Conservation (phyloP, 192 early-diverging fungal species). For the Diversispora eburnea region DNA sequence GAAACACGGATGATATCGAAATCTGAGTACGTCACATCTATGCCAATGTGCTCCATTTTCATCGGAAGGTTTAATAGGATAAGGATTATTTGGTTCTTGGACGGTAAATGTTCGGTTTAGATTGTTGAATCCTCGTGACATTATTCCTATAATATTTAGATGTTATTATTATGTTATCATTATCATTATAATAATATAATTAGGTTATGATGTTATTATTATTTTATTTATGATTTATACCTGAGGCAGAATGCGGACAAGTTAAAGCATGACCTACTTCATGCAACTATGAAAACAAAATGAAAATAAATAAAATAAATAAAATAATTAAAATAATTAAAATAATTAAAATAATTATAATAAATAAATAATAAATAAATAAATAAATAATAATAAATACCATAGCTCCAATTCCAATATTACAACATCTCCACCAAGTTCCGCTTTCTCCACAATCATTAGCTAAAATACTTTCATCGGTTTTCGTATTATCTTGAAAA, state of each 20-base stretch:
- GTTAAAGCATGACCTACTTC: slow-evolving; percentile 66
- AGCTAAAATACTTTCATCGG: slow-evolving; percentile 51
- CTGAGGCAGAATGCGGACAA: slow-evolving; percentile 53
- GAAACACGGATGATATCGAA: slow-evolving; percentile 57
- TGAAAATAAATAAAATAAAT: not conserved
- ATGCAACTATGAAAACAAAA: slow-evolving; percentile 40
- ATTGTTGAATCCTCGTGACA: slow-evolving; percentile 63
- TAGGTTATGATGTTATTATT: too few species aligned
- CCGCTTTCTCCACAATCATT: slow-evolving; percentile 61
- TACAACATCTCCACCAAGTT: slow-evolving; percentile 58
- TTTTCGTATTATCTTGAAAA: slow-evolving; percentile 54
- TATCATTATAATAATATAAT: too few species aligned
- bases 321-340: not conserved
- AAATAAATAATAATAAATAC: not conserved
- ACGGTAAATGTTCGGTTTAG: slow-evolving; percentile 66
- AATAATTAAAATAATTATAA: not conserved
- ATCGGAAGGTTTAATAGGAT: slow-evolving; percentile 46
- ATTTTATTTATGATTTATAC: slow-evolving; percentile 15
- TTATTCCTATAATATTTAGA: slow-evolving; percentile 41
- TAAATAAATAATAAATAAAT: not conserved
- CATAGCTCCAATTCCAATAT: slow-evolving; percentile 71
- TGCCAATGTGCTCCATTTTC: slow-evolving; percentile 69
- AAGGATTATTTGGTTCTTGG: slow-evolving; percentile 45
- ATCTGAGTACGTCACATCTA: slow-evolving; percentile 54
- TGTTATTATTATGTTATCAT: not conserved